Evolutionary conservation across 371 early-diverging fungal species (phyloP).

Genomic region (Fennellomyces sp.): DNA sequence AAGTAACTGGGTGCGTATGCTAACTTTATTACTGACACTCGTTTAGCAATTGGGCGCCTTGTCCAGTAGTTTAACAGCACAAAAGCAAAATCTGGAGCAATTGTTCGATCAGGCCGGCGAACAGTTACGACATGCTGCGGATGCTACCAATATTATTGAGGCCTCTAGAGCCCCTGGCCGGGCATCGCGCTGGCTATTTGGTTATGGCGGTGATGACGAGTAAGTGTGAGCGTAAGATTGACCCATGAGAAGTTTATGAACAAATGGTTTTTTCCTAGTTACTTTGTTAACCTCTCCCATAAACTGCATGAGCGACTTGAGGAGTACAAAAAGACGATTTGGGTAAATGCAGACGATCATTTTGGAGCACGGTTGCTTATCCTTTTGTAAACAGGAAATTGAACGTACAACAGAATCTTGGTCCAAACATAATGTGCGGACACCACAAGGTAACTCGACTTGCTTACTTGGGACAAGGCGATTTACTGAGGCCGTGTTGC

Average conservation of each 20-base stretch:
- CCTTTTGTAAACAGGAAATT: slow-evolving; percentile 30
- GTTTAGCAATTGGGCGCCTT: slow-evolving; percentile 43
- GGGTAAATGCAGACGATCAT: slow-evolving; percentile 23
- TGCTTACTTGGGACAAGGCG: background rate
- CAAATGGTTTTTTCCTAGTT: slow-evolving; percentile 20
- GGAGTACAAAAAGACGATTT: slow-evolving; percentile 41
- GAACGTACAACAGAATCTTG: slow-evolving; percentile 43
- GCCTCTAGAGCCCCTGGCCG: slow-evolving; percentile 38
- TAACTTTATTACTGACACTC: no score
- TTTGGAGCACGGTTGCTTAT: background rate
- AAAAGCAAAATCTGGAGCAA: slow-evolving; percentile 24
- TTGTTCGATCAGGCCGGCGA: slow-evolving; percentile 35
- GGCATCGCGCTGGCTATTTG: slow-evolving; percentile 43
- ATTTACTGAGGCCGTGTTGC: no score
- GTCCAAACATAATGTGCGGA: slow-evolving; percentile 31
- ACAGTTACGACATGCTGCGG: slow-evolving; percentile 41
- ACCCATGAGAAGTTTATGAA: background rate
- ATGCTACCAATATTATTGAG: slow-evolving; percentile 40
- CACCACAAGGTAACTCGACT: slow-evolving; percentile 46
- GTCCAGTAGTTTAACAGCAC: slow-evolving; percentile 28
- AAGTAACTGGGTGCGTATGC: background rate
- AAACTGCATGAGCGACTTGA: slow-evolving; percentile 30
- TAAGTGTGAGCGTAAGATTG: slow-evolving; percentile 13
- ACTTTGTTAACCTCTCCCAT: slow-evolving; percentile 32
- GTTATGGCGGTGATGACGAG: slow-evolving; percentile 43